These are phyloP conservation scores for Kalmusia sp. DNA, from an alignment of 2,329 filamentous ascomycete species.

Conservation along the genomic window DNA sequence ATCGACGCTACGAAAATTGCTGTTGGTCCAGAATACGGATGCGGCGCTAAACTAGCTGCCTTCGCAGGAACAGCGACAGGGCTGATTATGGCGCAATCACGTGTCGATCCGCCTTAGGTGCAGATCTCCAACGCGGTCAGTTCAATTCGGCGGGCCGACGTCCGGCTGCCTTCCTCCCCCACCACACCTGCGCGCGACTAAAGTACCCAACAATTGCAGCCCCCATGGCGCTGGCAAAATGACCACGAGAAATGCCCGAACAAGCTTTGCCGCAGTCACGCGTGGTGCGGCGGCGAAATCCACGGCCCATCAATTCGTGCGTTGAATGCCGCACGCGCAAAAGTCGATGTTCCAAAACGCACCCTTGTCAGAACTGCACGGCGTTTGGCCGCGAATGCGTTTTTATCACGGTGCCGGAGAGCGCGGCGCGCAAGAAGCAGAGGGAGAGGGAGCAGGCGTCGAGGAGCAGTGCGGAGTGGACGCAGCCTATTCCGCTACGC, in stretches of 20 bases:
- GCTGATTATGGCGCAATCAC: constrained; percentile 5
- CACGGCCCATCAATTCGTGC: constrained; percentile 48
- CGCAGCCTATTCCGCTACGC: constrained; percentile 44
- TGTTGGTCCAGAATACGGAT: no score
- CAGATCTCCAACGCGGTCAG: neutral
- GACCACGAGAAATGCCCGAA: constrained; percentile 44
- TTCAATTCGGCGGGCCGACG: constrained; percentile 13
- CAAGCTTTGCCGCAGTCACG: constrained; percentile 45
- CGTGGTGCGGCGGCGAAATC: constrained; percentile 48
- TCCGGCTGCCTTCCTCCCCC: constrained; percentile 9
- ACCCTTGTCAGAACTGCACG: constrained; percentile 49
- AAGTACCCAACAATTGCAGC: constrained; percentile 21
- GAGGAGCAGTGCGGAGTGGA: constrained; percentile 44
- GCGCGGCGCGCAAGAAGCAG: constrained; percentile 46
- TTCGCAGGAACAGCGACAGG: no score
- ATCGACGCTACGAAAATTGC: no score
- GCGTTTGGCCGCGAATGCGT: constrained; percentile 48
- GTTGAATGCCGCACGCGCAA: constrained; percentile 49
- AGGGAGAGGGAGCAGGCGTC: constrained; percentile 37
- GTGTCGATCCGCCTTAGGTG: constrained; percentile 1
- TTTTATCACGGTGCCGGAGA: constrained; percentile 49
- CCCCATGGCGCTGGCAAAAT: constrained; percentile 41
- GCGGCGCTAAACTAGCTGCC: no score
- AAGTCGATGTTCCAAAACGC: constrained; percentile 48
- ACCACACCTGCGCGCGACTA: constrained; percentile 16